A percentile compares a stretch with the other conserved stretches of the same genome.
These are phyloP conservation scores for Candida orba DNA, from an alignment of 805 yeast species.

Conservation along the genomic window DNA sequence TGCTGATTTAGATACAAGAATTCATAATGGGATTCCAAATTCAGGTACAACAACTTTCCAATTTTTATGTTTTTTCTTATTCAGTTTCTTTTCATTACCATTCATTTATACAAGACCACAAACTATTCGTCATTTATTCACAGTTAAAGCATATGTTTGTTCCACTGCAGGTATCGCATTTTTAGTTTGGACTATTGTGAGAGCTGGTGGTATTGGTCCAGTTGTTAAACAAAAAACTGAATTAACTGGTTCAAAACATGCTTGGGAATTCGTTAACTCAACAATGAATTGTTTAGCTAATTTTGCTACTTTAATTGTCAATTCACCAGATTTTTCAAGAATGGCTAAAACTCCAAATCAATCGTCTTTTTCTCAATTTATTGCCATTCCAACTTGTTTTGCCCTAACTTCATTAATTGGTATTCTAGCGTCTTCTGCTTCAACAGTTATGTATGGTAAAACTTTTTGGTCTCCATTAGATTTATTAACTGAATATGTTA, in stretches of 20 bases:
- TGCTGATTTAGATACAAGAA: slow-evolving; percentile 48
- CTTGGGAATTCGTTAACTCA: slow-evolving; percentile 78
- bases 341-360: slow-evolving; percentile 55
- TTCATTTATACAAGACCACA: slow-evolving; percentile 80
- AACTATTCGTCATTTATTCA: slow-evolving; percentile 73
- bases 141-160: slow-evolving; percentile 69
- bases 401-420: slow-evolving; percentile 81
- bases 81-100: slow-evolving; percentile 76
- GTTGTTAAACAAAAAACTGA: slow-evolving; percentile 50
- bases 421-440: slow-evolving; percentile 75
- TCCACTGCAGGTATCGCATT: slow-evolving; percentile 83
- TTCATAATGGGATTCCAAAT: slow-evolving; percentile 53
- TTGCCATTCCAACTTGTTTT: slow-evolving; percentile 71
- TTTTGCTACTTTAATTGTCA: slow-evolving; percentile 82
- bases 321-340: slow-evolving; percentile 87
- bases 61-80: slow-evolving; percentile 70
- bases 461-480: slow-evolving; percentile 83
- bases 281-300: slow-evolving; percentile 78
- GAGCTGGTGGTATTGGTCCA: slow-evolving; percentile 75
- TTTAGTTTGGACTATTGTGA: slow-evolving; percentile 74
- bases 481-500: slow-evolving; percentile 50
- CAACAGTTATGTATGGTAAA: slow-evolving; percentile 56
- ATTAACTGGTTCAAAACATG: slow-evolving; percentile 54
- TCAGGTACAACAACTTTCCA: slow-evolving; percentile 65
- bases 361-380: slow-evolving; percentile 48